Evolutionary conservation across 2,329 filamentous ascomycete genomes (phyloP), one percentile per base, ranked within the genome.

Genomic region (Alternaria sp.): DNA sequence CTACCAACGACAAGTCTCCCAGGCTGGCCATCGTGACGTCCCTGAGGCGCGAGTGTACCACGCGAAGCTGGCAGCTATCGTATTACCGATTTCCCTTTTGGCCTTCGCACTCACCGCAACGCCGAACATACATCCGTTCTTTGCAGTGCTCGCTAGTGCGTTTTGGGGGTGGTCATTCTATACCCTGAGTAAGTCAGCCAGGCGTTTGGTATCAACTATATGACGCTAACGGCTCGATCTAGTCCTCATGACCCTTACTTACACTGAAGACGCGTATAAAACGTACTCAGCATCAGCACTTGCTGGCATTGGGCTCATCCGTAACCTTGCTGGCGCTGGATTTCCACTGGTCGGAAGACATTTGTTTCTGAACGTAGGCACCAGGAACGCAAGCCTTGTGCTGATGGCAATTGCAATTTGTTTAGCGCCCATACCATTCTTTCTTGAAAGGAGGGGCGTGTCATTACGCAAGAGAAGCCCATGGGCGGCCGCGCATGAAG

Each of bases 131-230:
- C 73, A 74, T 30, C 68, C 71, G 0, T 78, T 85, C 52, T 79
- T 84, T 3, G 83, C 84, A 0, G 81, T 86, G 5, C 67, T 86
- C 14, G 83, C 82, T 3, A 82, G 81, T 0, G 77, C 80, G 0
- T 79, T 85, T 18, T 85, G 84, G 73, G 85, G 84, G 0, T 83
- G 81, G 74, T 81, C 79, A 5, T 84, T 85, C 63, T 84, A 84
- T 54, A 81, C 81, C 1, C 76, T 85, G 0, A 85, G 66, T 68
- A 53, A 67, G 66, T 63, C 9, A 27, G 30, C 25, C 2, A 25
- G 18, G 10, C 25, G 18, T 11, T 11, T 3, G 4, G 25, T 28
- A 25, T 22, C 36, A 30, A 4, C 7, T 14, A 3, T n/a, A 10
- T 5, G 12, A 27, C 50, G 25, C 60, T 57, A n/a, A 62, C 49